These are phyloP conservation scores for Arachis stenosperma DNA, from an alignment of 306 rosid species.

Conservation along the genomic window DNA sequence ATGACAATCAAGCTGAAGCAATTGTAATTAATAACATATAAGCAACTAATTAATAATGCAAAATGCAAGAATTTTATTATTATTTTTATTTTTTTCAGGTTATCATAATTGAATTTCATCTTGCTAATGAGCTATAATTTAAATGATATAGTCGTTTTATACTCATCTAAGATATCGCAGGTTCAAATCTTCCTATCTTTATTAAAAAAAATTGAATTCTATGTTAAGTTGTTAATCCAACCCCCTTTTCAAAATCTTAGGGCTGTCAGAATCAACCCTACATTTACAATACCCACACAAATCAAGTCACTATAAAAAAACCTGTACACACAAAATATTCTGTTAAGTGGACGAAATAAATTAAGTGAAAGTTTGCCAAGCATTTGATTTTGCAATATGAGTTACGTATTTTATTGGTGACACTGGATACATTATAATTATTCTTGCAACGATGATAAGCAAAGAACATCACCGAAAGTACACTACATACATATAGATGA, in stretches of 20 bases:
- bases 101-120: not conserved
- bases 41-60: conserved; percentile 8
- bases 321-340: not conserved
- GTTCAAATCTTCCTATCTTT: no score
- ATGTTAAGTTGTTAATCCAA: no score
- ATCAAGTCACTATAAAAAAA: conserved; percentile 47
- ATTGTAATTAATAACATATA: no score
- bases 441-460: conserved; percentile 43
- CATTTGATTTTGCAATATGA: conserved; percentile 16
- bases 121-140: no score
- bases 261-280: no score
- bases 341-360: not conserved
- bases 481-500: not conserved
- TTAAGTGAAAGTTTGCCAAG: conserved; percentile 19
- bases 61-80: conserved; percentile 35
- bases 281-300: conserved; percentile 11
- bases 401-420: conserved; percentile 27
- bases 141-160: no score
- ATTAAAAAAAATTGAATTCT: no score
- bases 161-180: no score
- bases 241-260: no score
- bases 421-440: conserved; percentile 6
- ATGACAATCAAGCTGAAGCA: no score
- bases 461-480: conserved; percentile 29
- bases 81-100: conserved; percentile 17